Conservation (phyloP, 768 basidiomycete genomes). For the Lentinus brumalis region DNA sequence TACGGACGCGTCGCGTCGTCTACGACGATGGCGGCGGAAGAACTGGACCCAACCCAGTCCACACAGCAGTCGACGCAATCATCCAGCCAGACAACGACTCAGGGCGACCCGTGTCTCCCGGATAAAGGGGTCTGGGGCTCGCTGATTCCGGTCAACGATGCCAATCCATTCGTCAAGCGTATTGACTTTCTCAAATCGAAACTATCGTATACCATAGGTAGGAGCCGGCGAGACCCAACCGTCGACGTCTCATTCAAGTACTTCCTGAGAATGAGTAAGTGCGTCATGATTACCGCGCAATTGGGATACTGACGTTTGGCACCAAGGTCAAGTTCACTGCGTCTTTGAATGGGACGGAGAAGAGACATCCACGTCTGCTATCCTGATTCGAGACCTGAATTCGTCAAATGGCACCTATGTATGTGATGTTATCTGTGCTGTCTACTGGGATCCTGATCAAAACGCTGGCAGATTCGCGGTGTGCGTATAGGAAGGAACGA, state of each 20-base stretch:
- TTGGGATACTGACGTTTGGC: not conserved
- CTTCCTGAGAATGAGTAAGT: not conserved
- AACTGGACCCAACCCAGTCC: no score
- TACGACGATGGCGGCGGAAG: not conserved
- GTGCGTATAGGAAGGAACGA: not conserved
- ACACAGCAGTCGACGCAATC: slow-evolving; percentile 40
- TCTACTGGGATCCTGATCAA: not conserved
- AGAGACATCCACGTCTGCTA: slow-evolving; percentile 37
- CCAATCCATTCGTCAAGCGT: slow-evolving; percentile 45
- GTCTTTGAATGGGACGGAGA: slow-evolving; percentile 56
- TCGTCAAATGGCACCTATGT: slow-evolving; percentile 45
- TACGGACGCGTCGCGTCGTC: no score
- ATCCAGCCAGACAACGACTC: slow-evolving; percentile 28
- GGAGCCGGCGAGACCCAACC: slow-evolving; percentile 51
- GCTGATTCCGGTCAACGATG: slow-evolving; percentile 48
- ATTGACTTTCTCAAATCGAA: slow-evolving; percentile 60
- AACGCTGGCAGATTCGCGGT: not conserved
- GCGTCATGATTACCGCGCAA: not conserved
- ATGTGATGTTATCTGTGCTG: not conserved
- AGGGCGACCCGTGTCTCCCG: slow-evolving; percentile 9
- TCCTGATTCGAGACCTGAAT: slow-evolving; percentile 29
- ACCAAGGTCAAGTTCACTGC: slow-evolving; percentile 51
- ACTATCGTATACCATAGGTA: slow-evolving; percentile 52
- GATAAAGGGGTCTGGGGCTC: slow-evolving; percentile 58
- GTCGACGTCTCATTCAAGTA: not conserved